phyloP scores from a whole-genome alignment of 371 early-diverging fungal species.

The Mucor velutinosus region DNA sequence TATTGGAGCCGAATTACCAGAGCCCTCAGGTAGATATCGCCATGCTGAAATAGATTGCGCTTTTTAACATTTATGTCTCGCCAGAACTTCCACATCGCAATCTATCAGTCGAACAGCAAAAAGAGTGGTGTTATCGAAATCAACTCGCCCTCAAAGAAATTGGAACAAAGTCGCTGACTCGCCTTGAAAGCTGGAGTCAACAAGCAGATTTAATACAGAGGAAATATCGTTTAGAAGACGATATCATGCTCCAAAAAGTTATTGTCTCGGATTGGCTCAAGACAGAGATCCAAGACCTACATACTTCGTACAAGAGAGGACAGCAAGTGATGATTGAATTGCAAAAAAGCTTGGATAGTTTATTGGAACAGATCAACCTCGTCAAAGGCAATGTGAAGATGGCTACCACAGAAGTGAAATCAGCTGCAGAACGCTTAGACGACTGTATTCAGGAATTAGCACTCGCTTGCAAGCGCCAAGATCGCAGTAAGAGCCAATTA shows the following conservation, averaged over 20 bases:
- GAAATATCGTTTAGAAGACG: conserved; percentile 17
- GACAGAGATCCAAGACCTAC: conserved; percentile 29
- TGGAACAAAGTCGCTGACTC: conserved; percentile 16
- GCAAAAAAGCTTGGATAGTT: conserved; percentile 11
- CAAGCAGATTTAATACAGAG: conserved; percentile 20
- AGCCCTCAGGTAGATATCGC: conserved; percentile 9
- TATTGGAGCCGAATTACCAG: conserved; percentile 11
- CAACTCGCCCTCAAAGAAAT: conserved; percentile 19
- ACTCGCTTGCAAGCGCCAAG: conserved; percentile 33
- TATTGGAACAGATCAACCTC: conserved; percentile 22
- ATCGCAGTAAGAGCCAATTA: conserved; percentile 36
- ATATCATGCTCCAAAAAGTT: conserved; percentile 10
- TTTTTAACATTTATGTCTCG: background rate
- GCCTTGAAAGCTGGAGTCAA: conserved; percentile 18
- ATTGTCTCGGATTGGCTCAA: conserved; percentile 34
- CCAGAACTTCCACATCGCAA: conserved; percentile 5
- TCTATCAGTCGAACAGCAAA: conserved; percentile 14
- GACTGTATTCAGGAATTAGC: conserved; percentile 21
- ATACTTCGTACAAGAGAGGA: conserved; percentile 23
- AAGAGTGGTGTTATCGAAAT: conserved; percentile 20
- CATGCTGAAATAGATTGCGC: background rate
- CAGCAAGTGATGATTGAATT: conserved; percentile 25
- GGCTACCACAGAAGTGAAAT: conserved; percentile 18
- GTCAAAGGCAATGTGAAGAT: conserved; percentile 10
- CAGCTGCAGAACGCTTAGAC: conserved; percentile 29